Percentiles rank a stretch among this genome's conserved stretches.
phyloP scores from a whole-genome alignment of 306 rosid species.

The Cicer pinnatifidum region DNA sequence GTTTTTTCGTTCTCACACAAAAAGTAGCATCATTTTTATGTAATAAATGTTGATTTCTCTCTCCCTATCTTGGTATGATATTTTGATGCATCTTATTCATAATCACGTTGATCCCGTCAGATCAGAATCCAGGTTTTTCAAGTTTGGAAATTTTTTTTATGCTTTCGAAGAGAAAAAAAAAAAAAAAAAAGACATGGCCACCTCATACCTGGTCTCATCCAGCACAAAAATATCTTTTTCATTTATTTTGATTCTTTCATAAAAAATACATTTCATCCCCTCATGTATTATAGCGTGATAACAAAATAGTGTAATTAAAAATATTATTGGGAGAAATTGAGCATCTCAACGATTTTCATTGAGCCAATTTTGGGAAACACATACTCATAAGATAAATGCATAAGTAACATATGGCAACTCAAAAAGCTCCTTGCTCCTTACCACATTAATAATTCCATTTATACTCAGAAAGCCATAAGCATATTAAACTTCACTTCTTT shows the following conservation, averaged over 20 bases:
- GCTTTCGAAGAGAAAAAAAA: conserved; percentile 31
- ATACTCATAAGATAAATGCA: conserved; percentile 30
- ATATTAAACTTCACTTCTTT: conserved; percentile 27
- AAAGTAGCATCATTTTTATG: not conserved
- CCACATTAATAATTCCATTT: conserved; percentile 41
- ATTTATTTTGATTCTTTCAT: conserved; percentile 22
- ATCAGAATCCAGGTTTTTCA: conserved; percentile 42
- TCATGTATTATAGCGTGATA: too few species aligned
- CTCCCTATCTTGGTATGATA: not conserved
- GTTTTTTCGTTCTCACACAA: too few species aligned
- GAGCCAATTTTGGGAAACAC: conserved; percentile 51
- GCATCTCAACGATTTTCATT: not conserved
- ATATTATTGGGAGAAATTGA: conserved; percentile 12
- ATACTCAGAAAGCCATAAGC: not conserved
- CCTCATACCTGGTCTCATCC: conserved; percentile 12
- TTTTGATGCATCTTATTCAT: conserved; percentile 24
- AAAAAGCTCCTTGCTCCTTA: conserved; percentile 43
- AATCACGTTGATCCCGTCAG: conserved; percentile 32
- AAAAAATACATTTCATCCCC: conserved; percentile 32
- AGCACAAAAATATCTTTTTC: conserved; percentile 44
- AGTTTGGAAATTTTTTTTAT: conserved; percentile 31
- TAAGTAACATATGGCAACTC: conserved; percentile 39
- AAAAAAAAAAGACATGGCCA: conserved; percentile 34
- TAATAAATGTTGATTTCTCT: conserved; percentile 2
- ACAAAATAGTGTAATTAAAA: conserved; percentile 15